A percentile compares a stretch with the other conserved stretches of the same genome.
phyloP scores from a whole-genome alignment of 2,329 filamentous ascomycete species.

The Arthrobotrys iridis region DNA sequence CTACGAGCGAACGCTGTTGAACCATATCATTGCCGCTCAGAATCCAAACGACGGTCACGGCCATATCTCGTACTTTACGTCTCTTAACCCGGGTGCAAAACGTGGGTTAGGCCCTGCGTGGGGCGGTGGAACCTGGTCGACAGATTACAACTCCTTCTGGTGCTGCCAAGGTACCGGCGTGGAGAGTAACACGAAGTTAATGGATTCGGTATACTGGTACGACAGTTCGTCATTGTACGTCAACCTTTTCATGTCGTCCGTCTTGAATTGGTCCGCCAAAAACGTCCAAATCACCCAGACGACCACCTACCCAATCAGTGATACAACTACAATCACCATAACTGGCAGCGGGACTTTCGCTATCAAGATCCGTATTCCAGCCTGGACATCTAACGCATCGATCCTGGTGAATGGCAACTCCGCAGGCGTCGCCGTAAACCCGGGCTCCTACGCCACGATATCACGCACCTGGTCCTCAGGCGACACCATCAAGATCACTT shows the following conservation, averaged over 20 bases:
- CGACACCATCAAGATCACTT: slow-evolving; percentile 63
- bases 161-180: slow-evolving; percentile 67
- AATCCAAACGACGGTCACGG: slow-evolving; percentile 64
- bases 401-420: slow-evolving; percentile 63
- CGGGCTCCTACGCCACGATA: slow-evolving; percentile 64
- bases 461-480: slow-evolving; percentile 63
- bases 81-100: slow-evolving; percentile 64
- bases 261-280: slow-evolving; percentile 63
- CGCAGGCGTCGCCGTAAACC: slow-evolving; percentile 56
- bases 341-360: slow-evolving; percentile 60
- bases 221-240: slow-evolving; percentile 64
- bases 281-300: slow-evolving; percentile 63
- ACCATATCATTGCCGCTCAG: slow-evolving; percentile 67
- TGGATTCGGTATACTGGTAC: slow-evolving; percentile 67
- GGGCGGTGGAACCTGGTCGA: slow-evolving; percentile 68
- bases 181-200: slow-evolving; percentile 68
- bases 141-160: slow-evolving; percentile 68
- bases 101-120: slow-evolving; percentile 67
- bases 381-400: slow-evolving; percentile 63
- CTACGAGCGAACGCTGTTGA: slow-evolving; percentile 66
- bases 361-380: slow-evolving; percentile 65
- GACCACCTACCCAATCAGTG: slow-evolving; percentile 63
- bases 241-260: slow-evolving; percentile 66
- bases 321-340: slow-evolving; percentile 63
- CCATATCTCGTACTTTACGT: slow-evolving; percentile 68